Evolutionary conservation across 352 stramenopile species (phyloP).

Genomic region (Pythium utonaiense): DNA sequence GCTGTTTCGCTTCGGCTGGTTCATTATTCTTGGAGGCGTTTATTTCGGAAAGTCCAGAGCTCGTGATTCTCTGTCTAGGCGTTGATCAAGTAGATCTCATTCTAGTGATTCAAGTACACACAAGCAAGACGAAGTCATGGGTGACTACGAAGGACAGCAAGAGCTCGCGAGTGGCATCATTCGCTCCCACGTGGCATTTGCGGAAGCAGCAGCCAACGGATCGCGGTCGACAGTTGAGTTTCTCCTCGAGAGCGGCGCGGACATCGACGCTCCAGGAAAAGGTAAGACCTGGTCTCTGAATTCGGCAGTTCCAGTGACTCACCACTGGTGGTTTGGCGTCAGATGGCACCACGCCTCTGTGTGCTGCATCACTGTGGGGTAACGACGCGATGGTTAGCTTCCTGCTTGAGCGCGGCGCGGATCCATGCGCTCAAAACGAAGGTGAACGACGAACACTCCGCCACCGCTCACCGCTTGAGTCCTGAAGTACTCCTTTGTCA

Average conservation of each 20-base stretch:
- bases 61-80: background rate
- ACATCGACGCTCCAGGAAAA: conserved; percentile 31
- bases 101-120: background rate
- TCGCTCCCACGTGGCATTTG: conserved; percentile 32
- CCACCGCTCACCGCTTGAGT: too few species aligned
- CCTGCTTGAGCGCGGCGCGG: conserved; percentile 24
- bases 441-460: background rate
- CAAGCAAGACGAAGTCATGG: background rate
- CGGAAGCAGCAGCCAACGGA: conserved; percentile 33
- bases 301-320: background rate
- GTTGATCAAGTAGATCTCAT: background rate
- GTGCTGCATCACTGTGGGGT: conserved; percentile 32
- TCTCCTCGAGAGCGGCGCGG: conserved; percentile 31
- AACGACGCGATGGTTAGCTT: conserved; percentile 39
- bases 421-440: conserved; percentile 31
- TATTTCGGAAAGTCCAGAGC: background rate
- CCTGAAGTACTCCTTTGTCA: background rate
- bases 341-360: conserved; percentile 38
- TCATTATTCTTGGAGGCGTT: background rate
- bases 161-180: conserved; percentile 24
- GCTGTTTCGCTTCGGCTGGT: background rate
- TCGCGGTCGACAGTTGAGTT: conserved; percentile 37
- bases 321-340: background rate
- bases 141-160: conserved; percentile 18
- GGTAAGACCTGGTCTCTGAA: conserved; percentile 11